A percentile compares a stretch with the other conserved stretches of the same genome.
Conservation (phyloP, 2,329 filamentous ascomycete genomes). For the Neoscytalidium dimidiatum region DNA sequence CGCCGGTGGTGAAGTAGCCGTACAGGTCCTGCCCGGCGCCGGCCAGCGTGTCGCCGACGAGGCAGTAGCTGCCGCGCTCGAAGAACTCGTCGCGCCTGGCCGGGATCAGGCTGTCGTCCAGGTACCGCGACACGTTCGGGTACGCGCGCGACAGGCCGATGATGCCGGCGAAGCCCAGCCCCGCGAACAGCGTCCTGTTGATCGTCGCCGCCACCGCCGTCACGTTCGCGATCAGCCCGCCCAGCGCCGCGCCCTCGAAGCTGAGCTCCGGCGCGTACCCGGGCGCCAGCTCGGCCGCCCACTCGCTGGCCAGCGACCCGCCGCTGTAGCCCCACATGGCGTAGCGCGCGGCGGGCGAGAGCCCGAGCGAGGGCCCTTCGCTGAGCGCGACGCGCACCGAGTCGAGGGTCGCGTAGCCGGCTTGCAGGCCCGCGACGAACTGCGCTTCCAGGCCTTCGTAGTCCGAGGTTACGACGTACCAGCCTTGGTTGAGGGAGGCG, state of each 20-base stretch:
- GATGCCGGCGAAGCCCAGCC: slow-evolving; percentile 28
- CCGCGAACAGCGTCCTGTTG: slow-evolving; percentile 27
- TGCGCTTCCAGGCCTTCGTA: slow-evolving; percentile 29
- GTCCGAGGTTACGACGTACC: slow-evolving; percentile 28
- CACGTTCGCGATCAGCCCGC: slow-evolving; percentile 34
- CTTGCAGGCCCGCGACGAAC: slow-evolving; percentile 27
- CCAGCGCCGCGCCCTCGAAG: slow-evolving; percentile 32
- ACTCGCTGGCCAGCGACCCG: slow-evolving; percentile 28
- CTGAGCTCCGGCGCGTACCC: slow-evolving; percentile 31
- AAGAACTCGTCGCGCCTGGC: slow-evolving; percentile 20
- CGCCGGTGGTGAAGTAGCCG: slow-evolving; percentile 24
- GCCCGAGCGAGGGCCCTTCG: background rate
- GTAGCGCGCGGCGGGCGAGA: background rate
- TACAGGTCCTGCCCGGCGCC: slow-evolving; percentile 23
- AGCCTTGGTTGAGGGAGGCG: slow-evolving; percentile 25
- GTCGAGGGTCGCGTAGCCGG: slow-evolving; percentile 31
- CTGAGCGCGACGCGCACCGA: slow-evolving; percentile 28
- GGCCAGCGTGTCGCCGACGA: slow-evolving; percentile 4
- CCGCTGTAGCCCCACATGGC: slow-evolving; percentile 30
- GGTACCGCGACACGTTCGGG: slow-evolving; percentile 23
- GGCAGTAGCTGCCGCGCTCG: slow-evolving; percentile 4
- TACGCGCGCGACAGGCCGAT: slow-evolving; percentile 27
- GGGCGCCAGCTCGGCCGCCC: slow-evolving; percentile 29
- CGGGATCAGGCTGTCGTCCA: slow-evolving; percentile 19
- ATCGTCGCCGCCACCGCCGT: slow-evolving; percentile 27